These are phyloP conservation scores for Botrytis deweyae DNA, from an alignment of 2,329 filamentous ascomycete genomes.

Conservation along the genomic window DNA sequence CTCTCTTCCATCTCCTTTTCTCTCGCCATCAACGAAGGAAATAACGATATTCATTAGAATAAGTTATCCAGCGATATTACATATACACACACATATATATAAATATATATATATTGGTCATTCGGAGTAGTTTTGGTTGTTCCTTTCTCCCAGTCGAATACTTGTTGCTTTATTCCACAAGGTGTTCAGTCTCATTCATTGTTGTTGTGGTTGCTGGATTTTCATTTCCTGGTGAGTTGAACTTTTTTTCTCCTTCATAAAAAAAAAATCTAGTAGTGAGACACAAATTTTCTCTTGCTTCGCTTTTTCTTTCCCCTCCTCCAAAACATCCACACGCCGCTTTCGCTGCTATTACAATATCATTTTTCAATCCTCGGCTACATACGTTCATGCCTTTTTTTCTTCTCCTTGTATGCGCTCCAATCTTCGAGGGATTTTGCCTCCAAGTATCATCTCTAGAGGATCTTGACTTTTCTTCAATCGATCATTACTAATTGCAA, in stretches of 20 bases:
- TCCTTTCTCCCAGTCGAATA: background rate
- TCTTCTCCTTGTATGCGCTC: slow-evolving; percentile 5
- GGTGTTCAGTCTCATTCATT: background rate
- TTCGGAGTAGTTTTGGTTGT: background rate
- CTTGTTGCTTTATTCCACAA: background rate
- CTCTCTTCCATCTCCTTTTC: background rate
- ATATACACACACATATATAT: background rate
- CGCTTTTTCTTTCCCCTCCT: slow-evolving; percentile 13
- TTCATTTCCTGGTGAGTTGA: slow-evolving; percentile 18
- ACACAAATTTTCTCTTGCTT: slow-evolving; percentile 21
- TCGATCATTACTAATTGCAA: slow-evolving; percentile 12
- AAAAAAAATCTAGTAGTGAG: background rate
- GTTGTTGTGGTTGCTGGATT: background rate
- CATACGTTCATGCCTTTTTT: background rate
- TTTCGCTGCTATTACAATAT: slow-evolving; percentile 19
- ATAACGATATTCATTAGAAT: background rate
- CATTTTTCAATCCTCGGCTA: slow-evolving; percentile 23
- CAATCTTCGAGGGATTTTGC: slow-evolving; percentile 4
- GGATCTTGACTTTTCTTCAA: background rate
- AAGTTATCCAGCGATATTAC: background rate
- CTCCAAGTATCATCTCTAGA: background rate
- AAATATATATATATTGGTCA: background rate
- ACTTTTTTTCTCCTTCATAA: slow-evolving; percentile 7
- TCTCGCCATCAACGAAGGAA: background rate
- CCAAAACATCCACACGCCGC: slow-evolving; percentile 12